Evolutionary conservation across 139 green algal genomes (phyloP), one percentile per base, ranked within the genome.

Genomic region (Chlamydomonas schloesseri): DNA sequence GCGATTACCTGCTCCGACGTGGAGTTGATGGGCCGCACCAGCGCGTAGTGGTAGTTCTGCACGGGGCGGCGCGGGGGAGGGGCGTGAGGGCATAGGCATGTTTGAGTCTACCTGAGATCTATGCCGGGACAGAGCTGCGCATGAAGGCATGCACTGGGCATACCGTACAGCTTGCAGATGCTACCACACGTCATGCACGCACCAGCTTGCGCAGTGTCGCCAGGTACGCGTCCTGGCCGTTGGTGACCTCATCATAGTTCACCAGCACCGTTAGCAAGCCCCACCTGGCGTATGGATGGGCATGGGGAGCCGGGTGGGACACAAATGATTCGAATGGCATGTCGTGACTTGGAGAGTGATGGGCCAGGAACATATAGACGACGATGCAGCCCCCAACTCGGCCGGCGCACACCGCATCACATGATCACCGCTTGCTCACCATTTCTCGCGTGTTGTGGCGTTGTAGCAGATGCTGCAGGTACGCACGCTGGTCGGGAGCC

Each of bases 391-490:
- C n/a, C n/a, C n/a, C n/a, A n/a, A n/a, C n/a, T n/a, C n/a, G n/a
- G n/a, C n/a, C n/a, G n/a, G n/a, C n/a, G n/a, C n/a, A n/a, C n/a
- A n/a, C n/a, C n/a, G n/a, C n/a, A n/a, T n/a, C n/a, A n/a, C n/a
- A n/a, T n/a, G n/a, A n/a, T n/a, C n/a, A n/a, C n/a, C n/a, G n/a
- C n/a, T n/a, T n/a, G n/a, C n/a, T 34, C 82, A 91, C 33, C 87
- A 87, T 37, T 89, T 89, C 60, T 89, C 88, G 4, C 77, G 23
- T 0, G 53, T 88, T 18, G 78, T 81, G 8, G 71, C 33, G 46
- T 89, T 85, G 50, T 84, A 91, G 62, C 88, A 91, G 37, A 87
- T 64, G 34, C 3, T 21, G 75, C 76, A 84, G 65, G 15, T 26
- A n/a, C 47, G 78, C 20, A 75, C 78, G 64, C 64, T 75, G 23